Evolutionary conservation across 495 filamentous ascomycete species (phyloP).

Genomic region (Xylaria telfairii): DNA sequence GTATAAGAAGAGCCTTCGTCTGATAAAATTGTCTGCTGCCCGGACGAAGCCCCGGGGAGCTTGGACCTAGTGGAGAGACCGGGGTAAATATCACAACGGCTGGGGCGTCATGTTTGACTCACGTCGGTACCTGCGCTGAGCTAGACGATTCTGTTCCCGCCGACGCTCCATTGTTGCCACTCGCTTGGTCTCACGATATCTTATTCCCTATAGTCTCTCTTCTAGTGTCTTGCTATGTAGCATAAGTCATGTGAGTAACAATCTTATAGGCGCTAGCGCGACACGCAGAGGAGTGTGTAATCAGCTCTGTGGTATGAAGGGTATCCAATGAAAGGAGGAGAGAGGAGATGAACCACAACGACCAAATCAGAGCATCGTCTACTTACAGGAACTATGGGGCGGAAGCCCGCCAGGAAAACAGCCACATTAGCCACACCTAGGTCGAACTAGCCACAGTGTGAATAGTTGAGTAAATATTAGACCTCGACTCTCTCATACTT

Average conservation of each 20-base stretch:
- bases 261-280: neutral
- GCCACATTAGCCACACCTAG: neutral
- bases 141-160: conserved; percentile 32
- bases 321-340: neutral
- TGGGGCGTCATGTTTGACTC: conserved; percentile 19
- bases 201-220: neutral
- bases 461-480: neutral
- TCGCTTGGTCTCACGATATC: neutral
- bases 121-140: conserved; percentile 33
- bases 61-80: neutral
- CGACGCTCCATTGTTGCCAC: conserved; percentile 21
- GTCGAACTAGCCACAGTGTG: neutral
- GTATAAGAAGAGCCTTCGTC: neutral
- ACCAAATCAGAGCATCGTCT: neutral
- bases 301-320: neutral
- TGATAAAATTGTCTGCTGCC: neutral
- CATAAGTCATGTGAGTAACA: neutral
- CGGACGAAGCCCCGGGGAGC: neutral
- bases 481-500: too few relatives aligned
- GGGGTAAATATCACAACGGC: neutral
- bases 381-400: neutral
- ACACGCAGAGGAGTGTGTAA: neutral
- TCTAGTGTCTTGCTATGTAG: neutral
- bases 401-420: neutral
- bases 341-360: neutral